These are phyloP conservation scores for Phellopilus nigrolimitatus DNA, from an alignment of 1,284 basidiomycete species.

Conservation along the genomic window DNA sequence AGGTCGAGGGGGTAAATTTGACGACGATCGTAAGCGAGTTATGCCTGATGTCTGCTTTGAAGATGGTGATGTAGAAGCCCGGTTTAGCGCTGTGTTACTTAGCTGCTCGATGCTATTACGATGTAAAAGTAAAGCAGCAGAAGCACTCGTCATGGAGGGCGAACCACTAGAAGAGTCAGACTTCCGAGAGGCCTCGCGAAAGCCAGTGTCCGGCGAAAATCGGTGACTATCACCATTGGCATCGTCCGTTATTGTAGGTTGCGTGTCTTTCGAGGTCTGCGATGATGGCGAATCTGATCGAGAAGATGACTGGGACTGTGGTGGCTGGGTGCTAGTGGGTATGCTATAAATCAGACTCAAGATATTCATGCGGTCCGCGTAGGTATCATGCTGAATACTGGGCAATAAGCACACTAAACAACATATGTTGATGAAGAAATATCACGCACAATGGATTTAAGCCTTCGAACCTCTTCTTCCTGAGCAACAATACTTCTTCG, in stretches of 20 bases:
- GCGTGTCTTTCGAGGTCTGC: conserved; percentile 9
- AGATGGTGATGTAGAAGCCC: conserved; percentile 1
- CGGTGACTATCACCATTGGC: background rate
- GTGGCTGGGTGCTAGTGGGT: conserved; percentile 62
- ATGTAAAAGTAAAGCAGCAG: background rate
- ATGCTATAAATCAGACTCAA: conserved; percentile 82
- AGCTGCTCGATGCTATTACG: background rate
- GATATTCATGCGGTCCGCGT: conserved; percentile 85
- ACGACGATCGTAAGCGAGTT: conserved; percentile 38
- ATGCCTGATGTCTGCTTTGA: conserved; percentile 22
- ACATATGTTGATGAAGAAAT: conserved; percentile 3
- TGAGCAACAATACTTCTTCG: conserved; percentile 76
- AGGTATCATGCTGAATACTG: conserved; percentile 69
- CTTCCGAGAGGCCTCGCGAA: conserved; percentile 1
- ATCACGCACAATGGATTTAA: conserved; percentile 74
- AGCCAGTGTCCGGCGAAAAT: background rate
- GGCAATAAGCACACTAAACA: conserved; percentile 8
- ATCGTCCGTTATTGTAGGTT: conserved; percentile 10
- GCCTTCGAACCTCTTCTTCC: conserved; percentile 75
- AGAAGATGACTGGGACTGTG: conserved; percentile 44
- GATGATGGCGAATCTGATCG: conserved; percentile 27
- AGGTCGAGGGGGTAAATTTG: conserved; percentile 45
- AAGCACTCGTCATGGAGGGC: background rate
- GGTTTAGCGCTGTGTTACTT: conserved; percentile 5
- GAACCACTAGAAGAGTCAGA: conserved; percentile 7